Percentiles rank a stretch among this genome's conserved stretches.
These are phyloP conservation scores for Xylariales sp. DNA, from an alignment of 2,329 filamentous ascomycete species.

Conservation along the genomic window DNA sequence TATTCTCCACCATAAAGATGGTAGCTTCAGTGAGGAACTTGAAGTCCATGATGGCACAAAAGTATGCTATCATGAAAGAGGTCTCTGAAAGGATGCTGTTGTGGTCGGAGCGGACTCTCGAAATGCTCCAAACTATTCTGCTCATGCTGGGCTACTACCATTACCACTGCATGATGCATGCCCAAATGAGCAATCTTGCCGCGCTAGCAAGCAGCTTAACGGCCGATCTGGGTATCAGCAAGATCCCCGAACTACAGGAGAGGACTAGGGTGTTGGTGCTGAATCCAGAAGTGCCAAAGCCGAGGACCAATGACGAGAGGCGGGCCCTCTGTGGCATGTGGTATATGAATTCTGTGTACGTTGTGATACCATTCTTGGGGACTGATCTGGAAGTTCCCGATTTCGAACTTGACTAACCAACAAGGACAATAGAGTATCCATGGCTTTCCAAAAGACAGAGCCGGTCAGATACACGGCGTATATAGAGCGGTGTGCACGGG, in stretches of 20 bases:
- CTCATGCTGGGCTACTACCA: conserved; percentile 49
- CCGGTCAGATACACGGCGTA: conserved; percentile 48
- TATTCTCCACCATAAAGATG: conserved; percentile 46
- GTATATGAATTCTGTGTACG: conserved; percentile 50
- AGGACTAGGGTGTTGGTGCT: conserved; percentile 37
- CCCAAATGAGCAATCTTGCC: conserved; percentile 47
- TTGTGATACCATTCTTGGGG: conserved; percentile 3
- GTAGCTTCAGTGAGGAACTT: conserved; percentile 43
- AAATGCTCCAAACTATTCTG: conserved; percentile 44
- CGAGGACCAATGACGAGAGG: conserved; percentile 46
- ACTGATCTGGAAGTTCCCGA: too few relatives aligned
- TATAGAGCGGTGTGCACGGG: conserved; percentile 43
- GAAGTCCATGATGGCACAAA: conserved; percentile 44
- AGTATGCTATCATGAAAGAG: conserved; percentile 40
- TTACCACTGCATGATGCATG: conserved; percentile 49
- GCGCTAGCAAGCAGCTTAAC: conserved; percentile 42
- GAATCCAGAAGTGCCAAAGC: conserved; percentile 29
- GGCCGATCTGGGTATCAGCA: conserved; percentile 42
- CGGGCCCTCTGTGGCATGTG: conserved; percentile 49
- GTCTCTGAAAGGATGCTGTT: conserved; percentile 45
- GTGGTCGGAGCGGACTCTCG: conserved; percentile 43
- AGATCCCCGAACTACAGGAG: conserved; percentile 34
- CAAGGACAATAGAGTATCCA: conserved; percentile 29
- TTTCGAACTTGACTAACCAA: too few relatives aligned
- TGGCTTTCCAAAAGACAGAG: conserved; percentile 40